These are phyloP conservation scores for Poronia punctata DNA, from an alignment of 495 filamentous ascomycete genomes.

Conservation along the genomic window DNA sequence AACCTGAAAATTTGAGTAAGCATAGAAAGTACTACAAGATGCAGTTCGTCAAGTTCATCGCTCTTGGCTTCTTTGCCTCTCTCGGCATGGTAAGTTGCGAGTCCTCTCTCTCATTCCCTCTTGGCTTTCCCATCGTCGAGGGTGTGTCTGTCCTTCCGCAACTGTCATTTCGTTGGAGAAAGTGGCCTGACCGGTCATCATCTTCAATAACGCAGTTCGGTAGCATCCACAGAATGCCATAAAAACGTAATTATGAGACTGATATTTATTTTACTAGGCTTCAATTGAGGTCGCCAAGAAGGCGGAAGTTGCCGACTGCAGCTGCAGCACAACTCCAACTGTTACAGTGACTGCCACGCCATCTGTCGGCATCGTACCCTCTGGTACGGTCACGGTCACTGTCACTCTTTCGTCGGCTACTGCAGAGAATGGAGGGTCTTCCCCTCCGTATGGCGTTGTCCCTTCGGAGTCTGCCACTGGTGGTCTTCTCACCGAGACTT, in stretches of 20 bases:
- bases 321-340: conserved; percentile 15
- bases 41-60: conserved; percentile 28
- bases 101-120: background rate
- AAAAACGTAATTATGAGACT: no score
- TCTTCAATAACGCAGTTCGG: conserved; percentile 5
- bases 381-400: conserved; percentile 3
- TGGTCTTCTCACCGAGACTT: conserved; percentile 10
- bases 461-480: conserved; percentile 2
- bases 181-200: no score
- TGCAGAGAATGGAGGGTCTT: conserved; percentile 5
- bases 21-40: conserved; percentile 26
- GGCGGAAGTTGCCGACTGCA: conserved; percentile 18
- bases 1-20: conserved; percentile 4
- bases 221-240: no score
- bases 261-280: conserved; percentile 10
- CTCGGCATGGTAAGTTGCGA: conserved; percentile 41
- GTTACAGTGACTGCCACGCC: conserved; percentile 11
- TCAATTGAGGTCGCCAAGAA: conserved; percentile 11
- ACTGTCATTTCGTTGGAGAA: no score
- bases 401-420: conserved; percentile 3
- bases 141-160: no score
- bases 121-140: no score
- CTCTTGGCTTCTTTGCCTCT: conserved; percentile 23
- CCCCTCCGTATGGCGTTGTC: conserved; percentile 10
- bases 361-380: no score